Evolutionary conservation across 2,329 filamentous ascomycete genomes (phyloP).

Genomic region (Fusarium brachygibbosum): DNA sequence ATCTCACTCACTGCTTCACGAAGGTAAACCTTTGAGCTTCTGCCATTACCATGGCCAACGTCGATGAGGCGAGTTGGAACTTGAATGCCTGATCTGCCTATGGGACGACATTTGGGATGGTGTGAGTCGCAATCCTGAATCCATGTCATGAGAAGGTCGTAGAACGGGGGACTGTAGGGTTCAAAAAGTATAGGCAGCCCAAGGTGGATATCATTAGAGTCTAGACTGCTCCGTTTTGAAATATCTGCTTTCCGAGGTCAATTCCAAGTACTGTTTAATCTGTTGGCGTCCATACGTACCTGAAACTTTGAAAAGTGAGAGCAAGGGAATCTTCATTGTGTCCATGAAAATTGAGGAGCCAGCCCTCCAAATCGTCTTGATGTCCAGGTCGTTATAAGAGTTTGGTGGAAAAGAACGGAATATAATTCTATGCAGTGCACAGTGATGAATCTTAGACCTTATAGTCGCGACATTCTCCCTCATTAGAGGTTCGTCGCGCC

Average conservation of each 20-base stretch:
- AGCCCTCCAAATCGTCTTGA: background rate
- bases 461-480: background rate
- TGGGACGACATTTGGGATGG: constrained; percentile 2
- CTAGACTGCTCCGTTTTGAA: background rate
- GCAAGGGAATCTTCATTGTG: background rate
- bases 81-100: background rate
- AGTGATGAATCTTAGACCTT: background rate
- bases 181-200: constrained; percentile 19
- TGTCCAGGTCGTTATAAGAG: accelerated
- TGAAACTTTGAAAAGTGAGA: constrained; percentile 9
- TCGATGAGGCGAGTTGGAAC: constrained; percentile 26
- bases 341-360: background rate
- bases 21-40: constrained; percentile 3
- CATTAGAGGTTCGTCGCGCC: background rate
- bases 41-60: background rate
- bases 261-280: background rate
- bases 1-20: background rate
- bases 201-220: constrained; percentile 3
- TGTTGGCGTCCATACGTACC: background rate
- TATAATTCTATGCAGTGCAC: constrained; percentile 15
- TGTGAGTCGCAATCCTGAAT: constrained; percentile 22
- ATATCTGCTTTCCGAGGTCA: background rate
- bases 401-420: background rate
- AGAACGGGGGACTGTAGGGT: background rate
- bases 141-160: constrained; percentile 19